A percentile compares a stretch with the other conserved stretches of the same genome.
These are phyloP conservation scores for Colletotrichum theobromicola DNA, from an alignment of 2,329 filamentous ascomycete genomes.

Conservation along the genomic window DNA sequence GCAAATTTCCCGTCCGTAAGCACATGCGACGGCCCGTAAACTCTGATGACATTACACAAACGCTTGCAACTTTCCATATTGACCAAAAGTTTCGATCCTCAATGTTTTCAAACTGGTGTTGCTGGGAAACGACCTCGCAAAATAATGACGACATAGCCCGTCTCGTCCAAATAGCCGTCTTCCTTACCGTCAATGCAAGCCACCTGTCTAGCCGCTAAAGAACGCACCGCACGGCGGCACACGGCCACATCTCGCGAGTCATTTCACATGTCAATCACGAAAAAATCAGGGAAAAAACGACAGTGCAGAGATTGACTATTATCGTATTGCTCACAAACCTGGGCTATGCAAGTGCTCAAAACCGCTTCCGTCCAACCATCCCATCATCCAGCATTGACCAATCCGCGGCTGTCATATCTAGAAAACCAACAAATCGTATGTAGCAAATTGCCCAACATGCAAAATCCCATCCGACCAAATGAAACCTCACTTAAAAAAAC, in stretches of 20 bases:
- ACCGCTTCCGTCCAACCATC: background rate
- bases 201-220: background rate
- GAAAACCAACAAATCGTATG: background rate
- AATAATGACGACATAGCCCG: background rate
- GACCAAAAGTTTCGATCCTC: background rate
- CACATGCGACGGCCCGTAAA: background rate
- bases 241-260: background rate
- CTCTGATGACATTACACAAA: background rate
- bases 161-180: background rate
- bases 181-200: background rate
- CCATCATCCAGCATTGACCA: background rate
- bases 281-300: background rate
- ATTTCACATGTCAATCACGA: background rate
- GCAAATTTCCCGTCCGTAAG: background rate
- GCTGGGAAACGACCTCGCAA: background rate
- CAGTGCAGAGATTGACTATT: background rate
- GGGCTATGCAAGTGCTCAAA: background rate
- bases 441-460: background rate
- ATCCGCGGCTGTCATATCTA: background rate
- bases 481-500: background rate
- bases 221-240: background rate
- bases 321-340: background rate
- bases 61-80: background rate
- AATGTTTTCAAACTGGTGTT: background rate
- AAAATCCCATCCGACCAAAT: background rate